These are phyloP conservation scores for Neurospora sp. DNA, from an alignment of 495 filamentous ascomycete genomes.

Conservation along the genomic window DNA sequence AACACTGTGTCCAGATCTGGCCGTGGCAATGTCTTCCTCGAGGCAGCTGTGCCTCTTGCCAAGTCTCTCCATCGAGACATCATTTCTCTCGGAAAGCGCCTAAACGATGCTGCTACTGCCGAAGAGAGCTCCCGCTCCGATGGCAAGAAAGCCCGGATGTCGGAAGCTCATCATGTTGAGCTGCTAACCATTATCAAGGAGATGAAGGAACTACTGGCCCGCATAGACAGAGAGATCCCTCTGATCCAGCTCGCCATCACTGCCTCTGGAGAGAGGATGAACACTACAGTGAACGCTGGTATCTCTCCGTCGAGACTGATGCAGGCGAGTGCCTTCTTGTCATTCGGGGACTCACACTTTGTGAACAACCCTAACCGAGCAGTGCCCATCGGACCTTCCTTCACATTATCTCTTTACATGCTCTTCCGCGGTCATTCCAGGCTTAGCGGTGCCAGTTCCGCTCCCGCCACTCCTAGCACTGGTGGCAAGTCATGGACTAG, in stretches of 20 bases:
- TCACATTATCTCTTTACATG: slow-evolving; percentile 92
- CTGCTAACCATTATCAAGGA: slow-evolving; percentile 61
- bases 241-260: slow-evolving; percentile 92
- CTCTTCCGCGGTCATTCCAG: slow-evolving; percentile 69
- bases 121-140: slow-evolving; percentile 49
- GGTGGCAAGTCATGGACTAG: background rate
- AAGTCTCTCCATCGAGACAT: slow-evolving; percentile 85
- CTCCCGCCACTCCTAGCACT: background rate
- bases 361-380: slow-evolving; percentile 48
- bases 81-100: slow-evolving; percentile 66
- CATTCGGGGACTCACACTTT: slow-evolving; percentile 79
- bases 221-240: slow-evolving; percentile 89
- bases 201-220: slow-evolving; percentile 62
- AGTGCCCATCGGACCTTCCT: slow-evolving; percentile 81
- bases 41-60: slow-evolving; percentile 78
- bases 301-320: slow-evolving; percentile 86
- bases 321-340: slow-evolving; percentile 90
- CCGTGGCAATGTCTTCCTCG: slow-evolving; percentile 88
- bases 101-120: slow-evolving; percentile 58
- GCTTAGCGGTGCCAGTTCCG: slow-evolving; percentile 15
- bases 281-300: slow-evolving; percentile 64
- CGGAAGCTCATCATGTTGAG: slow-evolving; percentile 40
- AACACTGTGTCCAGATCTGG: slow-evolving; percentile 49
- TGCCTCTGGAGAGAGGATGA: slow-evolving; percentile 81
- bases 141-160: slow-evolving; percentile 25